Evolutionary conservation across 371 early-diverging fungal species (phyloP).

Genomic region (Syncephalis plumigaleata): DNA sequence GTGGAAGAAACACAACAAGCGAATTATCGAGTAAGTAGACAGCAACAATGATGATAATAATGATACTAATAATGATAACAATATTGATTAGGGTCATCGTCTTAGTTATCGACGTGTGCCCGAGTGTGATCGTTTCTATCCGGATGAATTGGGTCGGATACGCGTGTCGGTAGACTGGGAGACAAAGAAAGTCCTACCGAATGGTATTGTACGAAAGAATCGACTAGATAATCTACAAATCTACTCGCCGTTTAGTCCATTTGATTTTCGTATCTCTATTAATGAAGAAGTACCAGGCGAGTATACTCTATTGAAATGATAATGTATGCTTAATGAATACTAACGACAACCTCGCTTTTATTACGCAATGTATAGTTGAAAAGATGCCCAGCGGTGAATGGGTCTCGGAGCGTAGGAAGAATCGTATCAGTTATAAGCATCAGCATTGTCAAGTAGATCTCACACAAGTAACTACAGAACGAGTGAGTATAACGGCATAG

Average conservation of each 20-base stretch:
- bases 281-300: conserved; percentile 40
- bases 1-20: neutral
- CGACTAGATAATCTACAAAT: conserved; percentile 47
- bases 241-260: conserved; percentile 38
- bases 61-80: too few relatives aligned
- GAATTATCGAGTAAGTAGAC: neutral
- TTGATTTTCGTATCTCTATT: conserved; percentile 55
- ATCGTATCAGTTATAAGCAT: conserved; percentile 51
- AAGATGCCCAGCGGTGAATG: conserved; percentile 14
- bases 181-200: conserved; percentile 28
- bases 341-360: conserved; percentile 1
- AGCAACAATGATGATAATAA: too few relatives aligned
- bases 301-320: neutral
- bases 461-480: conserved; percentile 37
- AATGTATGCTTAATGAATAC: neutral
- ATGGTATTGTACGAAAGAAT: conserved; percentile 40
- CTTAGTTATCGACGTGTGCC: conserved; percentile 8
- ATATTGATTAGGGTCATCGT: neutral
- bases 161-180: conserved; percentile 47
- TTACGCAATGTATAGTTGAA: too few relatives aligned
- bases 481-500: neutral
- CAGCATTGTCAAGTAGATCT: conserved; percentile 49
- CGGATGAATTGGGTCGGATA: conserved; percentile 13
- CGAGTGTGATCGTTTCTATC: conserved; percentile 43
- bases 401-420: conserved; percentile 40